Percentiles rank a stretch among this genome's conserved stretches.
Conservation (phyloP, 306 rosid species). For the Cicer cuneatum region DNA sequence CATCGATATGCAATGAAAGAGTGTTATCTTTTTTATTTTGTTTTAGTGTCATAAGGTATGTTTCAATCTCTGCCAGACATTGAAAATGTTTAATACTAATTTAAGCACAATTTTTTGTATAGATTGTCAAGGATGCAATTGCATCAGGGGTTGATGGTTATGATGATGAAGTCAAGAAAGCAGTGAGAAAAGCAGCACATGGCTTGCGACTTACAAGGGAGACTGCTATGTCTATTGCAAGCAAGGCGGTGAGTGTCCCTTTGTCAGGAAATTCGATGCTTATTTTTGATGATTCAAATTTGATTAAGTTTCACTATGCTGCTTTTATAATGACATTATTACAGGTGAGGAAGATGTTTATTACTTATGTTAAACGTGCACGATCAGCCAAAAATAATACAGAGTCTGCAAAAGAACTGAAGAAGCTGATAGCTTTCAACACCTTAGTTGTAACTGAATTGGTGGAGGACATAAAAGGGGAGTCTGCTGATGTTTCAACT, state of each 20-base stretch:
- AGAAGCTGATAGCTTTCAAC: conserved; percentile 92
- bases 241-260: conserved; percentile 85
- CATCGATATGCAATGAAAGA: conserved; percentile 28
- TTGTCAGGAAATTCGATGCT: conserved; percentile 40
- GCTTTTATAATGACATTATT: conserved; percentile 37
- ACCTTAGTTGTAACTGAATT: conserved; percentile 87
- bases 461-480: conserved; percentile 92
- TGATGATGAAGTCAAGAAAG: conserved; percentile 70
- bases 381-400: conserved; percentile 76
- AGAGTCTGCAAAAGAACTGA: conserved; percentile 90
- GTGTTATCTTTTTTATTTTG: neutral
- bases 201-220: conserved; percentile 91
- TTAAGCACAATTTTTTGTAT: conserved; percentile 31
- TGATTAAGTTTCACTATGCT: conserved; percentile 23
- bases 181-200: conserved; percentile 93
- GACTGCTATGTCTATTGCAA: conserved; percentile 88
- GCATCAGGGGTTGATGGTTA: conserved; percentile 92
- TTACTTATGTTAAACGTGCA: conserved; percentile 81
- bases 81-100: conserved; percentile 21
- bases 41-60: conserved; percentile 5
- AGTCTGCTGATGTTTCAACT: conserved; percentile 61
- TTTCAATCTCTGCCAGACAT: conserved; percentile 37
- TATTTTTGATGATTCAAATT: conserved; percentile 10
- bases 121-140: conserved; percentile 94
- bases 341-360: conserved; percentile 80